Evolutionary conservation across 2,329 filamentous ascomycete genomes (phyloP), one percentile per base, ranked within the genome.

Genomic region (Fusarium phyllophilum): DNA sequence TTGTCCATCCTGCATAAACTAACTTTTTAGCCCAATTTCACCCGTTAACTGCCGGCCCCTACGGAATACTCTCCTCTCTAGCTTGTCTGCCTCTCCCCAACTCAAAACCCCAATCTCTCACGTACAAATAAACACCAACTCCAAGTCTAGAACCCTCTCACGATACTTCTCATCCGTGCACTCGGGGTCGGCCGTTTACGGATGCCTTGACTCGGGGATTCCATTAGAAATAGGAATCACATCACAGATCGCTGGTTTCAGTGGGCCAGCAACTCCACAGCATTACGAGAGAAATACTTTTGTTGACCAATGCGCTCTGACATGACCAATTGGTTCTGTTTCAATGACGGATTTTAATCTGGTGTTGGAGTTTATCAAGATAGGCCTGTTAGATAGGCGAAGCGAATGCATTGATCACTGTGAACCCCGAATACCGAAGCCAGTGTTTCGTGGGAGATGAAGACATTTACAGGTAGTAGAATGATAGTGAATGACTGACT

Each of bases 341-440:
- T 74, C 46, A 71, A 74, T 74, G 67, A 74, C 71, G 70, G 70
- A 73, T 74, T 52, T 58, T 33, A 59, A 66, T 54, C 52, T 64
- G 24, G 34, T 11, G 15, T 8, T 38, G 33, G 33, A n/a, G 41
- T 36, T 49, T 55, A 62, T 72, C 48, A 69, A 73, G 69, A 73
- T 73, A 70, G 70, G 70, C 62, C 71, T 59, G 49, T 44, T 58
- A 72, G 70, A 72, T 72, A 72, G 68, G 70, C 68, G 55, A 70
- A 54, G 36, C n/a, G 20, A 33, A 31, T 58, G 67, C 67, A 70
- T n/a, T 70, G 67, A 70, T 70, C 51, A 26, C 34, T 45, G 33
- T 67, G 33, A 52, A 71, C 54, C 33, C 68, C 54, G 67, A 71
- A 70, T 59, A 51, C 68, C 68, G 67, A 70, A 22, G 36, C 52